Evolutionary conservation across 768 basidiomycete genomes (phyloP).

Genomic region (Lentinula aciculospora): DNA sequence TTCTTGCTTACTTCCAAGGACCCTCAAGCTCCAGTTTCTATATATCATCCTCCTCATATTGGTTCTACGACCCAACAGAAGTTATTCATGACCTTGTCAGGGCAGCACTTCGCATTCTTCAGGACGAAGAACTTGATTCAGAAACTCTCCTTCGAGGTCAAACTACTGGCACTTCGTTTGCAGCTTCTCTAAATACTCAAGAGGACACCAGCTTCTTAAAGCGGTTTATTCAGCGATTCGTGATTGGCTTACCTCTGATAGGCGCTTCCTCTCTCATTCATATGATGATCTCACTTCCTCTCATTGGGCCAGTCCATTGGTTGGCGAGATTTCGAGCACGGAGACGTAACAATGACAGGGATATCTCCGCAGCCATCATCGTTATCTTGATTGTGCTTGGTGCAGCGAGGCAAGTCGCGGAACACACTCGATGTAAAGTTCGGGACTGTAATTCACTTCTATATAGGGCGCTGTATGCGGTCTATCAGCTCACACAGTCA

Average conservation of each 20-base stretch:
- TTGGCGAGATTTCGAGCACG: conserved; percentile 60
- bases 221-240: conserved; percentile 61
- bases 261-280: conserved; percentile 74
- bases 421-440: background rate
- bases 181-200: conserved; percentile 10
- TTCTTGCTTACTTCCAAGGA: conserved; percentile 58
- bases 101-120: conserved; percentile 56
- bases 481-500: conserved; percentile 60
- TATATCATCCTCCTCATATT: conserved; percentile 31
- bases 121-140: conserved; percentile 44
- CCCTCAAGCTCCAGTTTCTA: conserved; percentile 34
- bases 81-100: conserved; percentile 57
- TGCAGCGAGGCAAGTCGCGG: conserved; percentile 44
- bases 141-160: background rate
- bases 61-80: conserved; percentile 1
- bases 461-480: conserved; percentile 61
- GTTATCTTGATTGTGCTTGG: conserved; percentile 57
- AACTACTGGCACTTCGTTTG: conserved; percentile 9
- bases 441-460: background rate
- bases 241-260: conserved; percentile 72
- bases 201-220: conserved; percentile 41
- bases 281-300: conserved; percentile 57
- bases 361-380: conserved; percentile 63
- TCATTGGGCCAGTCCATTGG: conserved; percentile 66
- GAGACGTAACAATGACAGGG: conserved; percentile 51